These are phyloP conservation scores for Diaporthe destruens DNA, from an alignment of 2,329 filamentous ascomycete species.

Conservation along the genomic window DNA sequence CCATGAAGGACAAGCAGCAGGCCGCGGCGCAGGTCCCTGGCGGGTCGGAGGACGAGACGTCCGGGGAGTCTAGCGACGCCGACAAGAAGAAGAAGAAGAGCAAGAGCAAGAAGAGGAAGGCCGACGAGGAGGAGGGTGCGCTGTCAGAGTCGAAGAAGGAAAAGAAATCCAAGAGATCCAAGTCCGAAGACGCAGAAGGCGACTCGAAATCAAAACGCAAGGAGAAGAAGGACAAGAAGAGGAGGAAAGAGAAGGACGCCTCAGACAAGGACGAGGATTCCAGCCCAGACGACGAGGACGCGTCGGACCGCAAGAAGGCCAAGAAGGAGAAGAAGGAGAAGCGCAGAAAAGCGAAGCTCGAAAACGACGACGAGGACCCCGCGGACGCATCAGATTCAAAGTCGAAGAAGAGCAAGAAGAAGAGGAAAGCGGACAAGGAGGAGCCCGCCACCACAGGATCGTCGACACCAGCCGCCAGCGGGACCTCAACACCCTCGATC, in stretches of 20 bases:
- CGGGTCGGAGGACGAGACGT: constrained; percentile 39
- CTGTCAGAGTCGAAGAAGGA: constrained; percentile 53
- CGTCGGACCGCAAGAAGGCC: constrained; percentile 45
- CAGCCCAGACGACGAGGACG: constrained; percentile 46
- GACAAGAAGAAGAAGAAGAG: constrained; percentile 35
- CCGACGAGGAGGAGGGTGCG: constrained; percentile 45
- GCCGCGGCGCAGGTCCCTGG: constrained; percentile 42
- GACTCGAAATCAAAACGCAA: constrained; percentile 61
- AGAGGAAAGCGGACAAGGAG: constrained; percentile 46
- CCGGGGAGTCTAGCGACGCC: constrained; percentile 43
- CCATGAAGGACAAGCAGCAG: constrained; percentile 46
- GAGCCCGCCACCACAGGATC: constrained; percentile 52
- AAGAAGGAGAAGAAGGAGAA: constrained; percentile 45
- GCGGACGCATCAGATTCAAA: constrained; percentile 30
- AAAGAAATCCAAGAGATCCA: constrained; percentile 65
- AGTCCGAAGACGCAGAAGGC: constrained; percentile 56
- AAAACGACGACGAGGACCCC: constrained; percentile 48
- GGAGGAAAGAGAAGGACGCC: constrained; percentile 54
- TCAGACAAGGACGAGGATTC: constrained; percentile 54
- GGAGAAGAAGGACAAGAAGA: constrained; percentile 60
- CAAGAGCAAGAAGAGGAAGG: constrained; percentile 48
- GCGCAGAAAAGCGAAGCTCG: constrained; percentile 54
- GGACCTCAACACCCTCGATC: constrained; percentile 49
- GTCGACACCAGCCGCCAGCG: constrained; percentile 60
- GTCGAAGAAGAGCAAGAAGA: constrained; percentile 45